Evolutionary conservation across 2,329 filamentous ascomycete species (phyloP).

Genomic region (Aspergillus glaucus): DNA sequence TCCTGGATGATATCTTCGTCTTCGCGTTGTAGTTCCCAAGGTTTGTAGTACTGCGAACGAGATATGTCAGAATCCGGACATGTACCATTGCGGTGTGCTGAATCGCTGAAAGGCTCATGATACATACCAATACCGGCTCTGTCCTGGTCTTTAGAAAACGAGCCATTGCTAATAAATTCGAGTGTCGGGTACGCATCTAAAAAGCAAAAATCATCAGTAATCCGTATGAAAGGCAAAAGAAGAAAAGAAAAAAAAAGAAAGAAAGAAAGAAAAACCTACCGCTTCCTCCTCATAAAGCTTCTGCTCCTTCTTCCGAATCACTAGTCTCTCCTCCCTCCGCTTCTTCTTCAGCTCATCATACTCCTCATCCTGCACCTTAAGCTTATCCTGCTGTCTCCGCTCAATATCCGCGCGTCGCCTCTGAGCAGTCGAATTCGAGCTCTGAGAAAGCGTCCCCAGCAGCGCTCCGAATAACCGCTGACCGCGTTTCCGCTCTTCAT

Average conservation of each 20-base stretch:
- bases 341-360: constrained; percentile 62
- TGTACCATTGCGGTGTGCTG: too few species aligned
- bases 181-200: constrained; percentile 69
- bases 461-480: constrained; percentile 80
- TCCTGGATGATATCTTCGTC: constrained; percentile 66
- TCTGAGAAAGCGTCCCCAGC: constrained; percentile 71
- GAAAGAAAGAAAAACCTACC: constrained; percentile 47
- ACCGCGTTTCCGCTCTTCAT: constrained; percentile 78
- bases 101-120: neutral
- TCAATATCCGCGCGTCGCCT: constrained; percentile 74
- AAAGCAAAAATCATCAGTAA: constrained; percentile 17
- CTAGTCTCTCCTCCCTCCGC: constrained; percentile 57
- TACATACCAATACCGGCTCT: constrained; percentile 66
- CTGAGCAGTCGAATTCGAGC: constrained; percentile 55
- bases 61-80: neutral
- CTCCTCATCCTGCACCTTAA: constrained; percentile 69
- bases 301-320: constrained; percentile 62
- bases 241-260: constrained; percentile 28
- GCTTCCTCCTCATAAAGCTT: constrained; percentile 67
- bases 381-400: constrained; percentile 69
- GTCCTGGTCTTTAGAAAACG: constrained; percentile 66
- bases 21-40: constrained; percentile 64
- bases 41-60: constrained; percentile 67
- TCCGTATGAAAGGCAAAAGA: constrained; percentile 1
- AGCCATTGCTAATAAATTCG: constrained; percentile 64